Base-by-base conservation (phyloP, 2,329 filamentous ascomycete genomes). In the Alternaria hordeiaustralica region DNA sequence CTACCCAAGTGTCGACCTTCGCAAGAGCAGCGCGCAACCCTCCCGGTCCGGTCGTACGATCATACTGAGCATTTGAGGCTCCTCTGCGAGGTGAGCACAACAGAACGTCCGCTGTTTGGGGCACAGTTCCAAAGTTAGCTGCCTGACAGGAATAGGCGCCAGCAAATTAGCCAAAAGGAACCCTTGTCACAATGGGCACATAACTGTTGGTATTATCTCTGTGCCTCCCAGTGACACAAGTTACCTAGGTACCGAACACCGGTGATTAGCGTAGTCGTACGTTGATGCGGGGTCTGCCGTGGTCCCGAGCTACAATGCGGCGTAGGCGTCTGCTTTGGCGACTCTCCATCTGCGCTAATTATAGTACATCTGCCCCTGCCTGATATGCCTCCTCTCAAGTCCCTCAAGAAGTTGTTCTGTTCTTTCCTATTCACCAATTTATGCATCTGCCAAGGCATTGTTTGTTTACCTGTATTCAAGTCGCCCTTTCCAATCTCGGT, bases 1-100 rank as follows among this genome's bases (percentile, higher is more conserved):
- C 47, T 60, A 59, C 57, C 45, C 51, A 13, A 47, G 18, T 55
- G 23, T 63, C 50, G 41, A 60, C 45, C 45, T 43, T n/a, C 30
- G 44, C 45, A 30, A 25, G 61, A 36, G 44, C 43, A 56, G 36
- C 44, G 36, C 44, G 46, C 33, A 33, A 23, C 33, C 45, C 20
- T 53, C 51, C 28, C 21, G 36, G 47, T 30, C 43, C 18, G 23
- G 26, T 8, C 15, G 18, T 41, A 50, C n/a, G 13, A 55, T 21
- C 23, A 47, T 15, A 21, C 44, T 51, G 7, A 33, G 46, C 18
- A 46, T 20, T 9, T 28, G 41, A 36, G n/a, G 49, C 60, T 49
- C 36, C 23, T 36, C 15, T 61, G 30, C 15, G 45, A 25, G 25
- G 45, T 30, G 36, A 53, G 49, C 45, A 46, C 49, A 50, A 45